A percentile compares a stretch with the other conserved stretches of the same genome.
Evolutionary conservation across 108 stramenopile genomes (phyloP).

Genomic region (Pseudonitzschia multistriata): DNA sequence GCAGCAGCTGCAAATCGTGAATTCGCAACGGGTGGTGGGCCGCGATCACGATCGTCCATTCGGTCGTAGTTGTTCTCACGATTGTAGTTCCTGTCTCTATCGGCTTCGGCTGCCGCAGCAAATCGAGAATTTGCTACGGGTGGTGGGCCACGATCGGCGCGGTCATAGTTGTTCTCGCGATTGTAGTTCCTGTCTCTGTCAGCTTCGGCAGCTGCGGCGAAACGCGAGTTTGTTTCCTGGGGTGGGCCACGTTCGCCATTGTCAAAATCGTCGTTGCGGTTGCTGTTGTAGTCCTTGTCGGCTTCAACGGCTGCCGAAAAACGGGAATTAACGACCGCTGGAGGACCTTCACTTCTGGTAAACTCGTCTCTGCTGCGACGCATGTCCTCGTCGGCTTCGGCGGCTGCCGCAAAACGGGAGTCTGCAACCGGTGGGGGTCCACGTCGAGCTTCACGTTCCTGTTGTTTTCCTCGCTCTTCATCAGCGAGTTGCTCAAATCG

Average conservation of each 20-base stretch:
- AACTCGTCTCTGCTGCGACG: conserved; percentile 16
- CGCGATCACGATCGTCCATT: conserved; percentile 42
- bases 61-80: conserved; percentile 27
- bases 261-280: conserved; percentile 17
- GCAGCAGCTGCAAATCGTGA: conserved; percentile 67
- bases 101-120: conserved; percentile 52
- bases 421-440: conserved; percentile 41
- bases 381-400: conserved; percentile 34
- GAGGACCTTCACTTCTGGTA: conserved; percentile 21
- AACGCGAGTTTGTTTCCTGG: conserved; percentile 44
- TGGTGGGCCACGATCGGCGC: conserved; percentile 39
- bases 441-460: conserved; percentile 25
- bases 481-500: conserved; percentile 65
- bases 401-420: conserved; percentile 52
- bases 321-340: conserved; percentile 45
- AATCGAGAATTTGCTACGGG: conserved; percentile 48
- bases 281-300: conserved; percentile 18
- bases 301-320: conserved; percentile 50
- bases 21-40: conserved; percentile 58
- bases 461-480: conserved; percentile 54
- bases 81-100: conserved; percentile 29
- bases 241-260: conserved; percentile 34
- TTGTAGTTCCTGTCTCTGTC: conserved; percentile 24
- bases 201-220: conserved; percentile 49
- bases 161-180: conserved; percentile 20